Base-by-base conservation (phyloP, 306 rosid genomes). In the Oxytropis ochrocephala region DNA sequence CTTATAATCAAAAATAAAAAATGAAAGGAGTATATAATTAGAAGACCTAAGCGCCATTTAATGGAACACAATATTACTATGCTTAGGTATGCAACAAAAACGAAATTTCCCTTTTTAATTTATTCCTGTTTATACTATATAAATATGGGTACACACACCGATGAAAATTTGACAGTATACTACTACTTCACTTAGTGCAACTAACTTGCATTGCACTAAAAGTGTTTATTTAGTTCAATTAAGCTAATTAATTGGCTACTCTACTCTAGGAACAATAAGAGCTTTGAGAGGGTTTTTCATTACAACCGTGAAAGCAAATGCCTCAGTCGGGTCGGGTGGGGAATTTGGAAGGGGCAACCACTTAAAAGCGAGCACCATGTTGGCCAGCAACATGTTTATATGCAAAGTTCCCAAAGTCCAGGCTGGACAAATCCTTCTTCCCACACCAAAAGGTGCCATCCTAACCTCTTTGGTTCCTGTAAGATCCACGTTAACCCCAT, bases 271-370 rank as follows among this genome's bases (percentile, higher is more conserved):
- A 27, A 88, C 39, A 19, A 94, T 78, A 5, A 80, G 64, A 2
- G 98, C 90, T 74, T 81, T 88, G 66, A 94, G 97, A 76, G 98
- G 96, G 52, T 94, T 79, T 81, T 94, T 88, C 96, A 94, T 94
- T 12, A 94, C 93, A 13, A 94, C 85, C 1, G 98, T 94, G 29
- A 94, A 94, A 54, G 98, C 98, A 29, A 90, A 94, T 0, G 92
- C 87, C 80, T 85, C 98, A 1, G 95, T 68, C 41, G 95, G 96
- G 78, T 90, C 92, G 41, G 97, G 97, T 0, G 90, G 98, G 33
- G 74, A 4, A 73, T 63, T 84, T 0, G 98, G 94, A 16, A 73
- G 73, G 16, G 96, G 97, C 12, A 90, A 8, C 98, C 98, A 94
- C 78, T 82, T 50, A 58, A 87, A 94, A 43, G 96, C 86, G 3